Conservation (phyloP, 2,329 filamentous ascomycete species). For the Sclerotinia nivalis region DNA sequence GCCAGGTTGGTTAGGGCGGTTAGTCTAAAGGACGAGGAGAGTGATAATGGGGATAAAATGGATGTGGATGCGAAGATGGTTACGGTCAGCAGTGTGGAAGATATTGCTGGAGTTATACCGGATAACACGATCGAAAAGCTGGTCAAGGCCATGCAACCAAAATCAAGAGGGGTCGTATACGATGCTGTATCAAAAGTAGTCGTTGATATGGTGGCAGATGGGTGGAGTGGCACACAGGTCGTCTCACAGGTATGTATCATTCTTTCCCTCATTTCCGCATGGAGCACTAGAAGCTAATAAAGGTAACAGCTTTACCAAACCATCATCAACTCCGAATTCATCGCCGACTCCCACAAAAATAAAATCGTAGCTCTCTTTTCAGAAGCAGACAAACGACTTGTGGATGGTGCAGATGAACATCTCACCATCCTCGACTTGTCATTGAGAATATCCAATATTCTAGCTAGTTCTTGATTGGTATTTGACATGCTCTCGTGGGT, state of each 20-base stretch:
- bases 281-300: background rate
- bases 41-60: constrained; percentile 47
- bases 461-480: constrained; percentile 45
- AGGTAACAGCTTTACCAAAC: constrained; percentile 70
- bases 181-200: constrained; percentile 75
- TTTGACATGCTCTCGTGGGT: background rate
- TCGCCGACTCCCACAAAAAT: constrained; percentile 85
- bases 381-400: constrained; percentile 88
- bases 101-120: constrained; percentile 95
- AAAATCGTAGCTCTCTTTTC: constrained; percentile 88
- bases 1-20: constrained; percentile 77
- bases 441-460: constrained; percentile 74
- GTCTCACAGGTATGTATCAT: constrained; percentile 66
- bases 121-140: constrained; percentile 69
- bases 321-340: constrained; percentile 79
- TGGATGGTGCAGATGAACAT: constrained; percentile 95
- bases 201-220: constrained; percentile 90
- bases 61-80: constrained; percentile 60
- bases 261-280: constrained; percentile 18
- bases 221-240: constrained; percentile 92
- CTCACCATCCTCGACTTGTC: constrained; percentile 84
- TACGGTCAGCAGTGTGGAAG: constrained; percentile 79
- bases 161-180: constrained; percentile 64
- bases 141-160: constrained; percentile 73
- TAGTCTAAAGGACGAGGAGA: constrained; percentile 46